phyloP scores from a whole-genome alignment of 2,329 filamentous ascomycete genomes.

The Domatiomyces catenatus region DNA sequence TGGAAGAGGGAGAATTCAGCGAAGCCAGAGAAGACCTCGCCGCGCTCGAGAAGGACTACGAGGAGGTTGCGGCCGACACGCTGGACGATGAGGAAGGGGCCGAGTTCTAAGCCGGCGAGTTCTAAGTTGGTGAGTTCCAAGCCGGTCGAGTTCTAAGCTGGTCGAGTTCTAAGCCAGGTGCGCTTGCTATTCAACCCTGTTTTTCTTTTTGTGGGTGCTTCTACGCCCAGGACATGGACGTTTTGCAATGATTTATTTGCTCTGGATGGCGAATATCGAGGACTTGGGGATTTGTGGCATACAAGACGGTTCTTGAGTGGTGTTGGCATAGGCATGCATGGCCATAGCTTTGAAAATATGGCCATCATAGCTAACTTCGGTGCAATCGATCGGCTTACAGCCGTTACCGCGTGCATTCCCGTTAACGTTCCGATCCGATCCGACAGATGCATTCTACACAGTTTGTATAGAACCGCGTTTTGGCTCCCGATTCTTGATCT shows the following conservation, averaged over 20 bases:
- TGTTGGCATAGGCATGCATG: not conserved
- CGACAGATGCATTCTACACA: too few species aligned
- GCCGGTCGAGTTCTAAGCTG: not conserved
- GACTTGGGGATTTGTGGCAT: not conserved
- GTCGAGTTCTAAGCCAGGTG: not conserved
- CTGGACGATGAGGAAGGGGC: slow-evolving; percentile 32
- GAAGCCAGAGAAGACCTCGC: slow-evolving; percentile 77
- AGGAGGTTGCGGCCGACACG: slow-evolving; percentile 60
- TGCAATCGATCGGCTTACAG: too few species aligned
- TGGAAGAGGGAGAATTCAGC: slow-evolving; percentile 83
- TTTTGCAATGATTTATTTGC: not conserved
- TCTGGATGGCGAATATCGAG: not conserved
- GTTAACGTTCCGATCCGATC: too few species aligned
- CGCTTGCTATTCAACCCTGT: too few species aligned
- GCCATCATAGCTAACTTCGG: too few species aligned
- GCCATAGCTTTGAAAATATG: too few species aligned
- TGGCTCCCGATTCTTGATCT: too few species aligned
- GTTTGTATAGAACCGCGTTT: too few species aligned
- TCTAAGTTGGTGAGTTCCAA: too few species aligned
- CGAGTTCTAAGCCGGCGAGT: slow-evolving; percentile 10
- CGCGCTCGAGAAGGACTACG: slow-evolving; percentile 73
- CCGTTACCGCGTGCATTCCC: too few species aligned
- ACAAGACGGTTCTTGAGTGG: not conserved
- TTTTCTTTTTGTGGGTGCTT: too few species aligned
- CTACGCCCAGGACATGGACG: too few species aligned